Conservation (phyloP, 2,329 filamentous ascomycete species). For the Didymella glomerata region DNA sequence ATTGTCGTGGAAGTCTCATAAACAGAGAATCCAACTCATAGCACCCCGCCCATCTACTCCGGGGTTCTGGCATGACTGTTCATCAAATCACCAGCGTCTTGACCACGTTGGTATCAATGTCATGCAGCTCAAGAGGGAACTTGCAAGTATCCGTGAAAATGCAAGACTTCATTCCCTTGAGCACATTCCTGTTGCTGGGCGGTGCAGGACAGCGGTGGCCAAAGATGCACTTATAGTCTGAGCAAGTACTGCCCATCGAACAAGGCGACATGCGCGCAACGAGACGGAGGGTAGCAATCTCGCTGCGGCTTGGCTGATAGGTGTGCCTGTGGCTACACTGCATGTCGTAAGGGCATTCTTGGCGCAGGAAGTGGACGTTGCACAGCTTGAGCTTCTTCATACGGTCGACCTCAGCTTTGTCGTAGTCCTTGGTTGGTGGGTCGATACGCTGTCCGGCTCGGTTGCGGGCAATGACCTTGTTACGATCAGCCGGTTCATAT, state of each 20-base stretch:
- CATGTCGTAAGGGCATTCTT: constrained; percentile 64
- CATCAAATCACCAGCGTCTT: constrained; percentile 55
- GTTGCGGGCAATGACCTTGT: constrained; percentile 62
- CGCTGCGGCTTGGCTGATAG: constrained; percentile 62
- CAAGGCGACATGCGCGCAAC: constrained; percentile 71
- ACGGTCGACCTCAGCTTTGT: constrained; percentile 65
- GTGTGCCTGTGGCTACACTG: constrained; percentile 64
- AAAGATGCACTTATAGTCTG: constrained; percentile 69
- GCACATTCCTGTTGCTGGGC: constrained; percentile 47
- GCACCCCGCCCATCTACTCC: too few relatives aligned
- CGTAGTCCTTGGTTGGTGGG: constrained; percentile 57
- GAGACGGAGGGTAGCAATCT: constrained; percentile 63
- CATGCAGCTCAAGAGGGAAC: constrained; percentile 65
- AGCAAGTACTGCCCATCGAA: constrained; percentile 64
- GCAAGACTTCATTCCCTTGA: constrained; percentile 62
- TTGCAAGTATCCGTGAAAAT: constrained; percentile 67
- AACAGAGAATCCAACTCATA: too few relatives aligned
- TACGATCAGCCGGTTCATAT: constrained; percentile 39
- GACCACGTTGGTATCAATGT: constrained; percentile 65
- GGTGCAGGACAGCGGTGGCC: constrained; percentile 69
- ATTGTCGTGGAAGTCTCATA: too few relatives aligned
- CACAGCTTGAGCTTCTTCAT: constrained; percentile 70
- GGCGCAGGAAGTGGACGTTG: constrained; percentile 67
- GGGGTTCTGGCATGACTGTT: too few relatives aligned
- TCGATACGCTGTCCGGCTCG: constrained; percentile 68